A percentile compares a stretch with the other conserved stretches of the same genome.
phyloP scores from a whole-genome alignment of 768 basidiomycete genomes.

The Leccinum sublutescens region DNA sequence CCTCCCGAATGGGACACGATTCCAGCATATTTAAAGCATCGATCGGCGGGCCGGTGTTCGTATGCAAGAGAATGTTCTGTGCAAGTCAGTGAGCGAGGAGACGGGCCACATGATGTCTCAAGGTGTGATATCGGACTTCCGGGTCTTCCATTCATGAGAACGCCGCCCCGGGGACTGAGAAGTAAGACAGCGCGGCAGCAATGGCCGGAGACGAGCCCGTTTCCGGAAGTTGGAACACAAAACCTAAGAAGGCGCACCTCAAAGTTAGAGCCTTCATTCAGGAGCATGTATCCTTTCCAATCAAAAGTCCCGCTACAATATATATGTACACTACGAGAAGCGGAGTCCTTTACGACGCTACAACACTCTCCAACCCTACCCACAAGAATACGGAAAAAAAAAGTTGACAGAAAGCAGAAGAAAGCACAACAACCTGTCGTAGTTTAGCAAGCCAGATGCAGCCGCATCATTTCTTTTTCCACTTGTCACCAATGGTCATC shows the following conservation, averaged over 20 bases:
- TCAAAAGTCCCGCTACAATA: background rate
- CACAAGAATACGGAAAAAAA: background rate
- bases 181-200: background rate
- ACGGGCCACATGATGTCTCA: background rate
- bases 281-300: background rate
- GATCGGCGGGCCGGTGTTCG: background rate
- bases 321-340: background rate
- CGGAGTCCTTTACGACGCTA: background rate
- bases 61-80: background rate
- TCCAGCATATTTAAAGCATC: constrained; percentile 8
- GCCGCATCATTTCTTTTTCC: constrained; percentile 8
- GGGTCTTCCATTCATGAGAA: background rate
- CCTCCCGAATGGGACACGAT: background rate
- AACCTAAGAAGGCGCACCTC: too few species aligned
- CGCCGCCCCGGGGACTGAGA: background rate
- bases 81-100: background rate
- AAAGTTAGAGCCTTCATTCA: too few species aligned
- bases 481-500: background rate
- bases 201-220: background rate
- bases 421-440: background rate
- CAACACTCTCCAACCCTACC: background rate
- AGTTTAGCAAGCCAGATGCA: background rate
- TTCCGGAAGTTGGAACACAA: background rate
- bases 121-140: background rate
- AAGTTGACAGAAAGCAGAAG: background rate